Evolutionary conservation across 2,329 filamentous ascomycete species (phyloP).

Genomic region (Xylariaceae sp.): DNA sequence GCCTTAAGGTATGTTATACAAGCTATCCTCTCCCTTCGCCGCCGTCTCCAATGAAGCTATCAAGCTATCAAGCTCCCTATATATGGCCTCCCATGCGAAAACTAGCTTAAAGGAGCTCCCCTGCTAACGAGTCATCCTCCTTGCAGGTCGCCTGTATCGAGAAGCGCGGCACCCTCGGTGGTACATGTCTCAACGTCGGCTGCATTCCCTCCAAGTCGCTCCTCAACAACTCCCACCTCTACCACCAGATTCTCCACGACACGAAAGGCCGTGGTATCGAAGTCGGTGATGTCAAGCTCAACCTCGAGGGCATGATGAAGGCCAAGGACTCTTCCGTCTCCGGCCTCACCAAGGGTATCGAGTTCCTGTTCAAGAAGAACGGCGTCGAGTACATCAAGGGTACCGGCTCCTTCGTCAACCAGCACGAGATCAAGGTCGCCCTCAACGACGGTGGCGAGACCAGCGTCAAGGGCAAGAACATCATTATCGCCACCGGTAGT

Average conservation of each 20-base stretch:
- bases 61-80: background rate
- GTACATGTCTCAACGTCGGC: conserved; percentile 97
- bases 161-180: conserved; percentile 90
- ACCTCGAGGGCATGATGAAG: conserved; percentile 95
- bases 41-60: background rate
- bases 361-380: conserved; percentile 99
- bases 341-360: conserved; percentile 91
- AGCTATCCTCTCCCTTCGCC: background rate
- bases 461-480: conserved; percentile 86
- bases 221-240: conserved; percentile 98
- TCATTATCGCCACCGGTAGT: conserved; percentile 92
- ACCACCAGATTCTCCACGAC: conserved; percentile 96
- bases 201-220: conserved; percentile 99
- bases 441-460: conserved; percentile 89
- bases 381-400: conserved; percentile 97
- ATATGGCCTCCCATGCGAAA: conserved; percentile 6
- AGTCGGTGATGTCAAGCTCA: conserved; percentile 93
- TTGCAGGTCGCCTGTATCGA: conserved; percentile 89
- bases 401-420: conserved; percentile 76
- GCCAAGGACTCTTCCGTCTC: conserved; percentile 90
- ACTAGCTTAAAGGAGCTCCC: background rate
- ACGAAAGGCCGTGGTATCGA: conserved; percentile 96
- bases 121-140: conserved; percentile 5
- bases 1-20: conserved; percentile 68
- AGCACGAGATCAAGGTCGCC: conserved; percentile 87